A percentile compares a stretch with the other conserved stretches of the same genome.
Conservation (phyloP, 2,329 filamentous ascomycete species). For the Ophiostoma quercus region DNA sequence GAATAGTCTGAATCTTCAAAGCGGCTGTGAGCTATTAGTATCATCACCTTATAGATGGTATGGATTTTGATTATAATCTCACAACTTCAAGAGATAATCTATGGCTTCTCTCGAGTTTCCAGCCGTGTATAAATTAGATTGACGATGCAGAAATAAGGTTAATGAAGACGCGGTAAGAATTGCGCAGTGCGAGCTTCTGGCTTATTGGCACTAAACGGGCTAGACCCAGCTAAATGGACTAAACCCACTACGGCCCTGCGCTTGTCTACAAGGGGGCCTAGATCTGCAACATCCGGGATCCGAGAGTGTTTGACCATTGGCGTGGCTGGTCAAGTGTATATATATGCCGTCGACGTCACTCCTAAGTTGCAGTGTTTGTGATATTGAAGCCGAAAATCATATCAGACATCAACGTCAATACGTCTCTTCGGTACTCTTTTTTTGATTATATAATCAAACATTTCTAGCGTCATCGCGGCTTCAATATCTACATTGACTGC, state of each 20-base stretch:
- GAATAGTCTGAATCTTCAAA: neutral
- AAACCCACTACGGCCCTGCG: neutral
- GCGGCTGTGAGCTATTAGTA: too few species aligned
- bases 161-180: too few species aligned
- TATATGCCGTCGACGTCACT: slow-evolving; percentile 8
- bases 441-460: neutral
- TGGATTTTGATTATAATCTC: too few species aligned
- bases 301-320: slow-evolving; percentile 30
- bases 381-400: neutral
- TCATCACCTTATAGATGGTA: too few species aligned
- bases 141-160: too few species aligned
- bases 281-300: slow-evolving; percentile 23
- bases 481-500: neutral
- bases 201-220: neutral
- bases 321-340: slow-evolving; percentile 3
- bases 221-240: neutral
- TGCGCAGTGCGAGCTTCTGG: neutral
- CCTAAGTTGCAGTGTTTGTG: neutral
- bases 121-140: too few species aligned
- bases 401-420: neutral
- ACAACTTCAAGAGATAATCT: too few species aligned
- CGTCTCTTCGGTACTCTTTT: neutral
- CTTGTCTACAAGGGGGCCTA: slow-evolving; percentile 7
- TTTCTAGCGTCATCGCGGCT: neutral
- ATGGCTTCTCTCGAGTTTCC: too few species aligned